Conservation (phyloP, 352 stramenopile genomes). For the Pythium rhizo-oryzae region DNA sequence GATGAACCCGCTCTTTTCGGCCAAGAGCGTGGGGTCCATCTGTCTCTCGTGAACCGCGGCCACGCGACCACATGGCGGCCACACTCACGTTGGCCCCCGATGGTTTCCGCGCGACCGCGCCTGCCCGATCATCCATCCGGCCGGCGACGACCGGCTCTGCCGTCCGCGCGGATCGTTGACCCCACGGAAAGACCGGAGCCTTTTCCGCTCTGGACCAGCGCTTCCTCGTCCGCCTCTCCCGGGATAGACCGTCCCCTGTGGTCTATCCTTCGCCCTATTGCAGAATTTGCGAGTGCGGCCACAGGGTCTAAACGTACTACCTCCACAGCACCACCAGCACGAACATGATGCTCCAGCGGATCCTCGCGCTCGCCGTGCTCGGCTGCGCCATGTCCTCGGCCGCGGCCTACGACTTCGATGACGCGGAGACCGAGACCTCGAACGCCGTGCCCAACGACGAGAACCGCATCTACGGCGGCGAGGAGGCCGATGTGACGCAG, state of each 20-base stretch:
- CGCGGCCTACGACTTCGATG: conserved; percentile 12
- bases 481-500: conserved; percentile 48
- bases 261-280: conserved; percentile 3
- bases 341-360: conserved; percentile 22
- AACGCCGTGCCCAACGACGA: conserved; percentile 12
- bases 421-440: conserved; percentile 2
- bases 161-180: background rate
- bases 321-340: background rate
- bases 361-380: conserved; percentile 25
- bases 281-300: conserved; percentile 16
- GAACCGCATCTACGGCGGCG: conserved; percentile 58
- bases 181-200: background rate
- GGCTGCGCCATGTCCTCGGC: conserved; percentile 6
- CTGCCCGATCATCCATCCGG: conserved; percentile 1
- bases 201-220: background rate
- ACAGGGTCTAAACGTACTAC: background rate
- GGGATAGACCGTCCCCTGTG: background rate
- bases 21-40: background rate
- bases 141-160: conserved; percentile 14
- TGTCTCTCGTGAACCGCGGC: background rate
- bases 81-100: background rate
- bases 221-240: background rate
- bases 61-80: background rate
- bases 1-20: background rate
- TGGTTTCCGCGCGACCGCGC: background rate